A percentile compares a stretch with the other conserved stretches of the same genome.
Evolutionary conservation across 306 rosid genomes (phyloP).

Genomic region (Benincasa hispida): DNA sequence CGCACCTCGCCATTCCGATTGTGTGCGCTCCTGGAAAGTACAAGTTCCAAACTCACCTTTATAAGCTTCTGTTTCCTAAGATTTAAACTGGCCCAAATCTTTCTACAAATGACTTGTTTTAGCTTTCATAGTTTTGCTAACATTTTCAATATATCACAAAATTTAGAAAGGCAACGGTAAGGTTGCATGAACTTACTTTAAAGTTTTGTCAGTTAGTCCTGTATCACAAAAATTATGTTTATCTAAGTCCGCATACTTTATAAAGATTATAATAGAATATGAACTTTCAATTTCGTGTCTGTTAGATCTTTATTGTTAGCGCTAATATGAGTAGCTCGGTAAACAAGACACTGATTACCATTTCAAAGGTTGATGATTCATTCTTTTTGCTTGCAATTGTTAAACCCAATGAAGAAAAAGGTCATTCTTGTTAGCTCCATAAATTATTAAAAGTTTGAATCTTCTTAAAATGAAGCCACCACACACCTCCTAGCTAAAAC

Average conservation of each 20-base stretch:
- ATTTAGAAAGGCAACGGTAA: no score
- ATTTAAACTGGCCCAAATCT: background rate
- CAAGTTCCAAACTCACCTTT: background rate
- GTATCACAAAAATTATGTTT: no score
- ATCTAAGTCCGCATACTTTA: background rate
- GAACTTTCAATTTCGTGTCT: background rate
- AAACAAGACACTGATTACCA: no score
- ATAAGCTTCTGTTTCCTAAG: no score
- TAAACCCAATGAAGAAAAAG: no score
- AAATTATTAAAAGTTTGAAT: background rate
- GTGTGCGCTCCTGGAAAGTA: conserved; percentile 76
- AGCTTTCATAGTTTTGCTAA: background rate
- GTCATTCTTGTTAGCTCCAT: background rate
- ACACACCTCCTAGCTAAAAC: no score
- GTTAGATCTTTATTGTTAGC: background rate
- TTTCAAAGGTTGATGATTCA: no score
- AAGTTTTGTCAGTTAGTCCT: background rate
- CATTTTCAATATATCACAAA: background rate
- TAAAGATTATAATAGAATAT: background rate
- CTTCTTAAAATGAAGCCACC: no score
- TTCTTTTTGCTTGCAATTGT: no score
- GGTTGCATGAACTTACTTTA: background rate
- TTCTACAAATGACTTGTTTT: background rate
- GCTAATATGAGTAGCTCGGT: no score
- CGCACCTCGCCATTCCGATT: conserved; percentile 68